Conservation (phyloP, 495 filamentous ascomycete species). For the Daldinia caldariorum region DNA sequence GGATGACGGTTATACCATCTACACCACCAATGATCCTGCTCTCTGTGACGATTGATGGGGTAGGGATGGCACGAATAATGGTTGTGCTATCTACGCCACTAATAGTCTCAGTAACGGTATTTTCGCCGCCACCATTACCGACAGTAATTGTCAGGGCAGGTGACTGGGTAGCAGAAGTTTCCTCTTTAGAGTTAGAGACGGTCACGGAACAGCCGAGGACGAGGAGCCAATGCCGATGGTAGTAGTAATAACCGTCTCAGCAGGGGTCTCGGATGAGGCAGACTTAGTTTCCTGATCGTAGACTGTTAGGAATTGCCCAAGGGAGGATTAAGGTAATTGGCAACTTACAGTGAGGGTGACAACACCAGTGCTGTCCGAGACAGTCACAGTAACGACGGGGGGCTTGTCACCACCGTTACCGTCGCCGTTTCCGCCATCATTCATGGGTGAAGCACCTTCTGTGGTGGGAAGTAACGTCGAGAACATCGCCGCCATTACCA, state of each 20-base stretch:
- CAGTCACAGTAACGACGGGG: conserved; percentile 26
- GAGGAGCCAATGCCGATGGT: conserved; percentile 16
- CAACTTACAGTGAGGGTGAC: conserved; percentile 31
- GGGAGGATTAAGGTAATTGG: neutral
- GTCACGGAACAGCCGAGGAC: conserved; percentile 26
- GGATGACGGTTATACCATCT: conserved; percentile 6
- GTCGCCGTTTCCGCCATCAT: neutral
- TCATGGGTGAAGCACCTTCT: neutral
- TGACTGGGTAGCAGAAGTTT: neutral
- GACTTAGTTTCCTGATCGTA: conserved; percentile 4
- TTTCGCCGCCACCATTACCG: conserved; percentile 6
- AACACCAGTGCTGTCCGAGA: conserved; percentile 23
- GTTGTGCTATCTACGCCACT: no score
- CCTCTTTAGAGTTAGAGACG: neutral
- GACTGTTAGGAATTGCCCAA: conserved; percentile 7
- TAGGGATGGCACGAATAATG: no score
- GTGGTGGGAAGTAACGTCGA: neutral
- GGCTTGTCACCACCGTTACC: neutral
- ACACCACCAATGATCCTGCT: conserved; percentile 9
- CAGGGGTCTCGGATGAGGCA: conserved; percentile 3
- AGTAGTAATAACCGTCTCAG: conserved; percentile 28
- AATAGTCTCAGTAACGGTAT: neutral
- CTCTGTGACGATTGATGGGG: conserved; percentile 3
- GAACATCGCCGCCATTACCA: neutral
- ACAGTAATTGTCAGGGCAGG: conserved; percentile 36